Percentiles rank a stretch among this genome's conserved stretches.
These are phyloP conservation scores for Coniferiporia weirii DNA, from an alignment of 1,284 basidiomycete species.

Conservation along the genomic window DNA sequence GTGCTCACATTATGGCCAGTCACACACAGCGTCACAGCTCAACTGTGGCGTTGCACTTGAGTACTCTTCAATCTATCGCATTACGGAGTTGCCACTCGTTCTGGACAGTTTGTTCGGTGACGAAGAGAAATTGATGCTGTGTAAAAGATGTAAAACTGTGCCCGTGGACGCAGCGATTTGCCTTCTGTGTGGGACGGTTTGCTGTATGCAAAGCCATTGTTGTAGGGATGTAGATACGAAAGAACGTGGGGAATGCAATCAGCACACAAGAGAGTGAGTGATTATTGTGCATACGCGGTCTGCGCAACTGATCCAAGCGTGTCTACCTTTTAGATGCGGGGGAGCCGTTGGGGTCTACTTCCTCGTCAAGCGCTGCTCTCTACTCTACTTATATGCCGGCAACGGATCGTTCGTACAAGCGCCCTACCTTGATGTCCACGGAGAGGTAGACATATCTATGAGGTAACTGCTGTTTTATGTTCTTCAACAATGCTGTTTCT, in stretches of 20 bases:
- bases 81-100: slow-evolving; percentile 75
- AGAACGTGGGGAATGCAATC: slow-evolving; percentile 84
- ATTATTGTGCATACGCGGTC: not conserved
- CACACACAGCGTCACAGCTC: slow-evolving; percentile 65
- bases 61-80: slow-evolving; percentile 81
- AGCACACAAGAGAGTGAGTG: slow-evolving; percentile 89
- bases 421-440: slow-evolving; percentile 93
- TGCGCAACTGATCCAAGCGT: slow-evolving; percentile 10
- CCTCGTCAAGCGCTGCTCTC: slow-evolving; percentile 87
- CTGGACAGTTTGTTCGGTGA: slow-evolving; percentile 81
- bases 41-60: slow-evolving; percentile 77
- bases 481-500: not conserved
- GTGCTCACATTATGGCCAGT: slow-evolving; percentile 78
- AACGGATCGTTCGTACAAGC: slow-evolving; percentile 87
- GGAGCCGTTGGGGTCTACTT: slow-evolving; percentile 89
- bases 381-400: slow-evolving; percentile 87
- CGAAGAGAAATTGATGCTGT: slow-evolving; percentile 66
- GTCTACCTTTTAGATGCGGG: slow-evolving; percentile 61
- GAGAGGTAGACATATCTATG: slow-evolving; percentile 91
- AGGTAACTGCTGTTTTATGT: slow-evolving; percentile 47
- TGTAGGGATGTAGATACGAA: slow-evolving; percentile 72
- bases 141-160: slow-evolving; percentile 73
- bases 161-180: slow-evolving; percentile 90
- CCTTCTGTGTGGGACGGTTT: slow-evolving; percentile 82
- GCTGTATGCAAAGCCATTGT: slow-evolving; percentile 92